Percentiles rank a stretch among this genome's conserved stretches.
phyloP scores from a whole-genome alignment of 2,329 filamentous ascomycete species.

The Phaeoacremonium minimum region DNA sequence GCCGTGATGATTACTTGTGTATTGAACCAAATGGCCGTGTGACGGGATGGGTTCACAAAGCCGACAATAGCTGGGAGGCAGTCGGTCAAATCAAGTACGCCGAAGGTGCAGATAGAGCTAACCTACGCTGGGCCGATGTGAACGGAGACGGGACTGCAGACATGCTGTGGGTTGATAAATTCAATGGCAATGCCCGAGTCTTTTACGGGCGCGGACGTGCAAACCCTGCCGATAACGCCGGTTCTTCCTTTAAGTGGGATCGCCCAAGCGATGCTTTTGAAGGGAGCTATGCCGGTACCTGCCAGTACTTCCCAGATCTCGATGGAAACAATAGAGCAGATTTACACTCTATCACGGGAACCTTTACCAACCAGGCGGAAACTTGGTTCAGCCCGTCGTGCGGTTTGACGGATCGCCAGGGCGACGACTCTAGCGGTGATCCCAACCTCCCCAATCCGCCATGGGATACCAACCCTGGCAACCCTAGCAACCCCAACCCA shows the following conservation, averaged over 20 bases:
- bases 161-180: conserved; percentile 27
- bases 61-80: conserved; percentile 8
- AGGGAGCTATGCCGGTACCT: conserved; percentile 9
- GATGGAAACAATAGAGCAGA: conserved; percentile 20
- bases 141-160: conserved; percentile 29
- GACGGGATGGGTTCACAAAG: conserved; percentile 9
- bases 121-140: conserved; percentile 30
- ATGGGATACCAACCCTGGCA: too few relatives aligned
- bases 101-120: conserved; percentile 25
- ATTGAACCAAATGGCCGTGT: conserved; percentile 7
- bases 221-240: conserved; percentile 1
- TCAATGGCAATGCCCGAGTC: conserved; percentile 20
- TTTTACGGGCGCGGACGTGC: conserved; percentile 25
- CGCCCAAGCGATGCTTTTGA: conserved; percentile 2
- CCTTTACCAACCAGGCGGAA: conserved; percentile 6
- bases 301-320: conserved; percentile 17
- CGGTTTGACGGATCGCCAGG: too few relatives aligned
- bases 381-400: conserved; percentile 16
- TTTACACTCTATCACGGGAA: conserved; percentile 9
- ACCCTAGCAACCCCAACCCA: too few relatives aligned
- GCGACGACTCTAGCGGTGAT: too few relatives aligned
- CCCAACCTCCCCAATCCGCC: too few relatives aligned
- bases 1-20: conserved; percentile 10
- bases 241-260: conserved; percentile 13
- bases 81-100: conserved; percentile 19